These are phyloP conservation scores for Coccomyxa sp. DNA, from an alignment of 139 green algal species.

Conservation along the genomic window DNA sequence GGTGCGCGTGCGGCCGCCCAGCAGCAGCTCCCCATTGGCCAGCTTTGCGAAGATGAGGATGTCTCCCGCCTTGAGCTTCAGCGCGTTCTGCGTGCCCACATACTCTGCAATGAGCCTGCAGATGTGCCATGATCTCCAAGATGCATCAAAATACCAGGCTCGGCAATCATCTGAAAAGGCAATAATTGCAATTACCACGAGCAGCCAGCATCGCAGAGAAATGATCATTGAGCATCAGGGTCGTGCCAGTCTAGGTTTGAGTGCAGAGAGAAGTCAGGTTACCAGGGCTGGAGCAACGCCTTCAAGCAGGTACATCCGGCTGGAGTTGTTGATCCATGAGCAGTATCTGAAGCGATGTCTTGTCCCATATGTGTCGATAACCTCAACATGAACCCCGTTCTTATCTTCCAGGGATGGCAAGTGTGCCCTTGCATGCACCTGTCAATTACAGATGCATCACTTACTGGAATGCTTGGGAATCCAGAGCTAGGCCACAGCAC, in stretches of 20 bases:
- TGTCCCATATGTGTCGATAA: slow-evolving; percentile 24
- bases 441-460: background rate
- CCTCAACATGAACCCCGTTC: slow-evolving; percentile 7
- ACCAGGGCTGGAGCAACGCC: background rate
- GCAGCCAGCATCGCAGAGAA: no score
- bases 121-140: no score
- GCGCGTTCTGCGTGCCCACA: slow-evolving; percentile 6
- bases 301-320: slow-evolving; percentile 54
- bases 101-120: background rate
- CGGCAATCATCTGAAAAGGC: no score
- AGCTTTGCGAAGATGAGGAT: slow-evolving; percentile 37
- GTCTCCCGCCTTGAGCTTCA: slow-evolving; percentile 33
- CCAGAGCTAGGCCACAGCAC: no score
- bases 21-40: slow-evolving; percentile 14
- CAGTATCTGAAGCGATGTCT: slow-evolving; percentile 1
- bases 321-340: slow-evolving; percentile 46
- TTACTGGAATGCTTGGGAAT: background rate
- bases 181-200: background rate
- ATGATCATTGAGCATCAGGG: no score
- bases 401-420: slow-evolving; percentile 35
- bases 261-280: no score
- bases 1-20: slow-evolving; percentile 9
- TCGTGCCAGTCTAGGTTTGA: no score
- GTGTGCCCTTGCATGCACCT: slow-evolving; percentile 35
- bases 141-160: no score